A percentile compares a stretch with the other conserved stretches of the same genome.
phyloP scores from a whole-genome alignment of 2,329 filamentous ascomycete genomes.

The Scleromitrula shiraiana region DNA sequence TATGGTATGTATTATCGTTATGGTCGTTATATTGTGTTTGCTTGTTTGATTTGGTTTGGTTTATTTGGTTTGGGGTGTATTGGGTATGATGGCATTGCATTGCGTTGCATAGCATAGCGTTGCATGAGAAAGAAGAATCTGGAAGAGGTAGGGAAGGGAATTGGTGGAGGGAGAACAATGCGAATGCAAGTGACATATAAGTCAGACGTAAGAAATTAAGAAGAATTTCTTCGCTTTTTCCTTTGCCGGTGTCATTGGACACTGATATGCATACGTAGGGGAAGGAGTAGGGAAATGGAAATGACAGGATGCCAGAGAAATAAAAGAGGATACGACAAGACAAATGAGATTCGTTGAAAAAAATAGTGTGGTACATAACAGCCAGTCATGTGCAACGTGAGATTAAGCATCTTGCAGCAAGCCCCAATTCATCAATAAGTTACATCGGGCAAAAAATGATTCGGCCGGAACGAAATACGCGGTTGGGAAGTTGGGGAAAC shows the following conservation, averaged over 20 bases:
- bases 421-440: background rate
- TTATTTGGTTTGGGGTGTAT: no score
- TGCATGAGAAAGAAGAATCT: background rate
- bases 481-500: no score
- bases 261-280: no score
- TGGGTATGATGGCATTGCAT: background rate
- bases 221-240: no score
- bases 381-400: constrained; percentile 1
- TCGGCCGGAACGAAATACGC: background rate
- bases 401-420: background rate
- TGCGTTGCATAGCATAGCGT: background rate
- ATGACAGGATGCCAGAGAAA: background rate
- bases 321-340: background rate
- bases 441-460: background rate
- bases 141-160: background rate
- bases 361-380: background rate
- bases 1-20: no score
- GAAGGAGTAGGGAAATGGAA: no score
- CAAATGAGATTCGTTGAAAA: background rate
- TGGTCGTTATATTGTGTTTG: no score
- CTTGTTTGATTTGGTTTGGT: no score
- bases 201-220: background rate
- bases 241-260: no score
- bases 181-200: background rate
- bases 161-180: background rate